phyloP scores from a whole-genome alignment of 805 yeast species.

The Priceomyces medius region DNA sequence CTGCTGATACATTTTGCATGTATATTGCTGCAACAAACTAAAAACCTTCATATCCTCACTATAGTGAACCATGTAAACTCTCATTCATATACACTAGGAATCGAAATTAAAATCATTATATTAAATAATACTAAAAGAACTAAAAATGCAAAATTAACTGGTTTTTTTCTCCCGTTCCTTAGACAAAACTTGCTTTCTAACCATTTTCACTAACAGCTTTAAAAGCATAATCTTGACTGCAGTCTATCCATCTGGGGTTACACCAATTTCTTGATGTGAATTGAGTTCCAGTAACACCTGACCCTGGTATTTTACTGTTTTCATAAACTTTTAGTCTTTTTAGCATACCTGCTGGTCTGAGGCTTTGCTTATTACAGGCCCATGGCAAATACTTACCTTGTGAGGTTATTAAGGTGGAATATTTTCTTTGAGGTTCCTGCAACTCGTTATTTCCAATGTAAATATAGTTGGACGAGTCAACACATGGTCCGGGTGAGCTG shows the following conservation, averaged over 20 bases:
- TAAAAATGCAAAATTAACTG: background rate
- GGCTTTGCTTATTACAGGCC: conserved; percentile 15
- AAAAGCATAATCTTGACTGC: conserved; percentile 4
- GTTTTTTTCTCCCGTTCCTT: too few species aligned
- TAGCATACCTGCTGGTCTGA: conserved; percentile 38
- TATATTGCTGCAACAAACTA: too few species aligned
- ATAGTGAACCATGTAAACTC: too few species aligned
- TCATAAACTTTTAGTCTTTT: conserved; percentile 14
- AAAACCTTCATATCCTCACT: too few species aligned
- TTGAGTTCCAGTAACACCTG: conserved; percentile 41
- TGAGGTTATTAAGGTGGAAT: conserved; percentile 17
- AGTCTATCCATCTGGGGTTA: conserved; percentile 42
- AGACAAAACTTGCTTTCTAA: too few species aligned
- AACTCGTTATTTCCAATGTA: conserved; percentile 20
- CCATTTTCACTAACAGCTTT: background rate
- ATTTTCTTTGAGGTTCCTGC: conserved; percentile 4
- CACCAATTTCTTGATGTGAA: conserved; percentile 54
- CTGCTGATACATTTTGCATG: background rate
- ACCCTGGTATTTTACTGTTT: conserved; percentile 36
- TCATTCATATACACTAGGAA: too few species aligned
- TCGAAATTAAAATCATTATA: background rate
- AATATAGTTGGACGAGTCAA: conserved; percentile 22
- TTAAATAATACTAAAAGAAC: background rate
- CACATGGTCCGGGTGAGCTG: conserved; percentile 17
- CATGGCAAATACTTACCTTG: conserved; percentile 26